A percentile compares a stretch with the other conserved stretches of the same genome.
Conservation (phyloP, 129 eudicot genomes). For the Pseudognaphalium luteoalbum region DNA sequence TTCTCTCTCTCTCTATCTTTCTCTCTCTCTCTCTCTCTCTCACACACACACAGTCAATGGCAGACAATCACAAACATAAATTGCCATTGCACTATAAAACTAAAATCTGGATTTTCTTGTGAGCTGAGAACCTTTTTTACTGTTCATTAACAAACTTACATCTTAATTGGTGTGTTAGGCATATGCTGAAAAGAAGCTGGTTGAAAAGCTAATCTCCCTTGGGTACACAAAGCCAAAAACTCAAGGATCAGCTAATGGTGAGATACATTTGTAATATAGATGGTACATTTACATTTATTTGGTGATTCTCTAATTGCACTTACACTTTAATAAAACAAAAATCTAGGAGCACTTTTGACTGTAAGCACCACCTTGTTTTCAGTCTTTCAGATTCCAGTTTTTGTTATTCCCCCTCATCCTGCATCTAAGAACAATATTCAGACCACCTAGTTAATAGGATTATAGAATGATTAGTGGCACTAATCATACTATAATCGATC, state of each 20-base stretch:
- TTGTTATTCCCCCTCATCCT: neutral
- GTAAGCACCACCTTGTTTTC: neutral
- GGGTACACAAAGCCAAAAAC: constrained; percentile 68
- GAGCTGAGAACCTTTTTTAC: neutral
- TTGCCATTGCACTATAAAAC: no score
- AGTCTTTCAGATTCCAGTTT: neutral
- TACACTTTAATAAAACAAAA: neutral
- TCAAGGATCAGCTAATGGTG: constrained; percentile 14
- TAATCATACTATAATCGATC: neutral
- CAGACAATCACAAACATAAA: no score
- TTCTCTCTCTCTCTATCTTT: constrained; percentile 30
- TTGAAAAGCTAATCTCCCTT: constrained; percentile 68
- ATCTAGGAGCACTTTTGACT: neutral
- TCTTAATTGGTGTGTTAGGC: constrained; percentile 42
- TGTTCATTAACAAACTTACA: neutral
- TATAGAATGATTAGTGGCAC: neutral
- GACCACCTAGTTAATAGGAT: neutral
- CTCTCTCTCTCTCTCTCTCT: constrained; percentile 11
- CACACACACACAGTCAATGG: neutral
- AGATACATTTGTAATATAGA: neutral
- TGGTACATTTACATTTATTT: neutral
- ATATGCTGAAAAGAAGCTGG: constrained; percentile 70
- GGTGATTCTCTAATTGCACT: neutral
- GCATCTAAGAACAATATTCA: neutral
- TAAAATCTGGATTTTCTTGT: neutral